Conservation (phyloP, 768 basidiomycete genomes). For the Trametes meyenii region DNA sequence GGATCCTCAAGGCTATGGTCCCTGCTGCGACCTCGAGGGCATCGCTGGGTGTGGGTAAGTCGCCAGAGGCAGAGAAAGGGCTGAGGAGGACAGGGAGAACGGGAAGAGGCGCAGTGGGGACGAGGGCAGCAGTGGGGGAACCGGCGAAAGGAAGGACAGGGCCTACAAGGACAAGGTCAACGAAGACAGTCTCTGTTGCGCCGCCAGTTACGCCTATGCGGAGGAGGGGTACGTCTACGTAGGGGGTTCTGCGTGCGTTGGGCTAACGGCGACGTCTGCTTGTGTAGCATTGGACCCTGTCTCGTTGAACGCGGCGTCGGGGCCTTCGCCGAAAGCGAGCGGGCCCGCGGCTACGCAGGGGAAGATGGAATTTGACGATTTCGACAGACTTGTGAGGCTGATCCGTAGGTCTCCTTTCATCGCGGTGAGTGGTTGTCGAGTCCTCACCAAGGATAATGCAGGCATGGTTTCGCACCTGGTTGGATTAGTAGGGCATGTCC, state of each 20-base stretch:
- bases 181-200: constrained; percentile 23
- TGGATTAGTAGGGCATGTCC: constrained; percentile 65
- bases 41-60: constrained; percentile 15
- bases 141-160: constrained; percentile 3
- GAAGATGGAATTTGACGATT: constrained; percentile 30
- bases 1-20: constrained; percentile 46
- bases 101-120: constrained; percentile 1
- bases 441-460: constrained; percentile 28
- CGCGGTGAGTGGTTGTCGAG: not conserved
- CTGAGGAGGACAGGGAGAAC: not conserved
- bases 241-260: not conserved
- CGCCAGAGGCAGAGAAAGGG: constrained; percentile 1
- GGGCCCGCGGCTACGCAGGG: constrained; percentile 7
- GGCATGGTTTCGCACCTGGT: constrained; percentile 63
- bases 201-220: constrained; percentile 47
- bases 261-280: not conserved
- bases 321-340: constrained; percentile 24
- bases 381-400: constrained; percentile 45
- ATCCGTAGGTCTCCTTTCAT: constrained; percentile 49
- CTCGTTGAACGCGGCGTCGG: constrained; percentile 25
- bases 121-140: constrained; percentile 7
- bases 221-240: constrained; percentile 38
- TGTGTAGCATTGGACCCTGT: constrained; percentile 23
- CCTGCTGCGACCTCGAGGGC: constrained; percentile 7
- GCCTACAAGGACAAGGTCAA: constrained; percentile 14